Conservation (phyloP, 441 rosid genomes). For the Adansonia rubrostipa region DNA sequence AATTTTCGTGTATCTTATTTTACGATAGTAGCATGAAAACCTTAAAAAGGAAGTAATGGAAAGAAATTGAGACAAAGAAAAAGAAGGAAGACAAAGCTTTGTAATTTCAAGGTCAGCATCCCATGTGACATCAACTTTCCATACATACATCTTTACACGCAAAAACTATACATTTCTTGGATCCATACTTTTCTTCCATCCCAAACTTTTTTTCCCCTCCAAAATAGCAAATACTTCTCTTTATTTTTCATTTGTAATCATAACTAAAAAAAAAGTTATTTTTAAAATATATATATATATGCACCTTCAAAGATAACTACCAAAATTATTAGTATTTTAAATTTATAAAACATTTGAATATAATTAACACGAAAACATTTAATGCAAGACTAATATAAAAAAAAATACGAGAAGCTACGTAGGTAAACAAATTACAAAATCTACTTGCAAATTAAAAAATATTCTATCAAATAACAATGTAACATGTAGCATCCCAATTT, state of each 20-base stretch:
- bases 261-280: neutral
- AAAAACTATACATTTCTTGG: slow-evolving; percentile 20
- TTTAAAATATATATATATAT: no score
- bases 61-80: neutral
- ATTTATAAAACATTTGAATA: no score
- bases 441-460: neutral
- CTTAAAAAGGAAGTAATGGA: slow-evolving; percentile 19
- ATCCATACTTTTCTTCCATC: slow-evolving; percentile 35
- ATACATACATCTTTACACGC: slow-evolving; percentile 27
- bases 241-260: neutral
- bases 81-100: slow-evolving; percentile 1
- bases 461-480: neutral
- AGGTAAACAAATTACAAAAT: no score
- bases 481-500: neutral
- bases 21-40: neutral
- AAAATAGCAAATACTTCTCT: neutral
- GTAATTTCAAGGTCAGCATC: slow-evolving; percentile 33
- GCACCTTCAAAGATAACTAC: no score
- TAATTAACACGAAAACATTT: no score
- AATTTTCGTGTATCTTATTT: no score
- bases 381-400: no score
- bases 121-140: slow-evolving; percentile 51
- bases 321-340: no score
- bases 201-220: neutral
- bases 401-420: no score